Conservation (phyloP, 352 stramenopile species). For the Detonula confervacea region DNA sequence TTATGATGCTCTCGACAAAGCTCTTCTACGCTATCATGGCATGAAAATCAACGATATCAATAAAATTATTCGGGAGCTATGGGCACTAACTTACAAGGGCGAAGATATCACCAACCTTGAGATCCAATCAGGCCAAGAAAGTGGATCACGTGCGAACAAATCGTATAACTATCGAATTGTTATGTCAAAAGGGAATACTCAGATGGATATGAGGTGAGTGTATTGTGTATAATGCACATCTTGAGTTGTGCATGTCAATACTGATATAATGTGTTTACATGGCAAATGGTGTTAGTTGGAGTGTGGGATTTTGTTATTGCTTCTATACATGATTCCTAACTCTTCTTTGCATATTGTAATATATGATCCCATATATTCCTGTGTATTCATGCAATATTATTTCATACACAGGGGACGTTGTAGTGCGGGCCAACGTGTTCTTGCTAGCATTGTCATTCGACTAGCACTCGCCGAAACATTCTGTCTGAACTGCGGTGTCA, state of each 20-base stretch:
- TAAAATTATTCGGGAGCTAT: conserved; percentile 97
- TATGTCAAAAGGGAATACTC: conserved; percentile 94
- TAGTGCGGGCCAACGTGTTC: conserved; percentile 97
- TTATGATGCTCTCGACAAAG: conserved; percentile 93
- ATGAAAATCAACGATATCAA: conserved; percentile 99
- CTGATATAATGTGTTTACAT: too few species aligned
- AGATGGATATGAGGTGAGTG: conserved; percentile 99
- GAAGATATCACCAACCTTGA: conserved; percentile 99
- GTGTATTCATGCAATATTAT: too few species aligned
- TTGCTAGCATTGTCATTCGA: conserved; percentile 95
- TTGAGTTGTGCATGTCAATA: too few species aligned
- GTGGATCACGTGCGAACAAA: conserved; percentile 66
- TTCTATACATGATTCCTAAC: too few species aligned
- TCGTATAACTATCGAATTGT: conserved; percentile 99
- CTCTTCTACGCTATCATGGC: conserved; percentile 96
- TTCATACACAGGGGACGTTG: conserved; percentile 98
- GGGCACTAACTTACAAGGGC: conserved; percentile 98
- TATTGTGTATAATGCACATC: too few species aligned
- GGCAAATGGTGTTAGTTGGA: too few species aligned
- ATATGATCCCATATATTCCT: too few species aligned
- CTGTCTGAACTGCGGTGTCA: conserved; percentile 97
- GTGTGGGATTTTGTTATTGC: too few species aligned
- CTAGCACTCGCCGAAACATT: conserved; percentile 98
- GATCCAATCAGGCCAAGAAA: conserved; percentile 93
- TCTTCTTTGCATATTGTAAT: too few species aligned